Base-by-base conservation (phyloP, 2,329 filamentous ascomycete species). In the Pseudopyricularia cyperi region DNA sequence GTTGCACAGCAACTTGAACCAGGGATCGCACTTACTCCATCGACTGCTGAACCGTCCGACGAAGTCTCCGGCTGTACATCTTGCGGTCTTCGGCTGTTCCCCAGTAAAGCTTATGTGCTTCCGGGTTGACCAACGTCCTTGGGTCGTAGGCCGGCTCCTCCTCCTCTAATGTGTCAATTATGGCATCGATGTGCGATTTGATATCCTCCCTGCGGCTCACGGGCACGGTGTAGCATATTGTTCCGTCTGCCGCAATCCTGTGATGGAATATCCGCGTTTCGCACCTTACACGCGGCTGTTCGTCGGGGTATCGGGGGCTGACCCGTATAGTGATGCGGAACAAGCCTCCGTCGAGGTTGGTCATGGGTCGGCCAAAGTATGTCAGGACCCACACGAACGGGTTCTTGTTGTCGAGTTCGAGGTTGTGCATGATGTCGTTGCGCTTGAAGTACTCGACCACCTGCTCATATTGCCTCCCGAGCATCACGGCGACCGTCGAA, bases 301-400 rank as follows among this genome's bases (percentile, higher is more conserved):
- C 87, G 39, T 87, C 80, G 0, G 93, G 93, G 61, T 96, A 97
- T 6, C 81, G 79, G 6, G 88, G 83, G 60, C 89, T 95, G 60
- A 97, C 83, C 60, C 74, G 75, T 52, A 97, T 74, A 60, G 76
- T 84, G 65, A 96, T 84, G 55, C 80, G 80, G 70, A 97, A 91
- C 55, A 97, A 77, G 2, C 91, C 89, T 15, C 90, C 91, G 59
- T 97, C 91, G 2, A 97, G 78, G 58, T 95, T 89, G 6, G 89
- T 95, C 85, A 93, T 94, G 1, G 89, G 88, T 52, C 84, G 80
- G 26, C 93, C 93, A 63, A 96, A 94, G 64, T 95, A 90, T 1
- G 88, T 93, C 54, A 97, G 65, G 19, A 77, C 67, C 93, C 93
- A 97, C 19, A 91, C 75, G 62, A 96, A 96, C 0, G 91, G 90